Base-by-base conservation (phyloP, 805 yeast genomes). In the Tetrapisispora arboricola region DNA sequence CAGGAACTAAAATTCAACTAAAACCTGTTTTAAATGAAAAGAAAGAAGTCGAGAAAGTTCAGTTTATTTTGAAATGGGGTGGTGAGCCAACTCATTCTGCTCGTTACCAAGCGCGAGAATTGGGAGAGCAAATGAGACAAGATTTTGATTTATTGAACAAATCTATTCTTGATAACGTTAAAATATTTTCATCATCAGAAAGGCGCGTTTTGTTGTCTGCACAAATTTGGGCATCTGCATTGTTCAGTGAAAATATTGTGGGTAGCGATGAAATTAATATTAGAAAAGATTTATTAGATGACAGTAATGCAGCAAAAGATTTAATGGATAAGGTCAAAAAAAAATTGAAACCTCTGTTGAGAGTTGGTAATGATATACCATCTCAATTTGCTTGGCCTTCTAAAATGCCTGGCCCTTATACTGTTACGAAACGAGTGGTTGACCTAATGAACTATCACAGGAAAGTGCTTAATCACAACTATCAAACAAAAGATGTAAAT, bases 81-180 rank as follows among this genome's bases (percentile, higher is more conserved):
- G 99, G 99, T 48, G 99, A 92, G 62, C 96, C 98, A 6, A 92
- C 99, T 1, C 99, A 92, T 61, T 87, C 96, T 10, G 96, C 97
- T 2, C 75, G 80, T 47, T 84, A 86, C 59, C 99, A 92, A 65
- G 94, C 96, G 1, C 74, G 80, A 22, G 99, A 92, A 61, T 75
- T 92, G 16, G 99, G 98, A 40, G 97, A 90, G 57, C 96, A 88
- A 63, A 73, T 84, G 66, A 78, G 98, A 55, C 95, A 90, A 58
- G 95, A 92, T 60, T 74, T 87, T 51, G 80, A 84, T 56, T 70
- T 92, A 44, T 70, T 92, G 57, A 92, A 92, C 62, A 78, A 83
- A 47, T 82, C 80, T 30, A 86, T 92, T 8, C 69, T 92, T 54
- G 78, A 85, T 29, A 85, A 90, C 54, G 90, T 90, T 30, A 80